A percentile compares a stretch with the other conserved stretches of the same genome.
Evolutionary conservation across 2,329 filamentous ascomycete genomes (phyloP).

Genomic region (Cladosporium sphaerospermum): DNA sequence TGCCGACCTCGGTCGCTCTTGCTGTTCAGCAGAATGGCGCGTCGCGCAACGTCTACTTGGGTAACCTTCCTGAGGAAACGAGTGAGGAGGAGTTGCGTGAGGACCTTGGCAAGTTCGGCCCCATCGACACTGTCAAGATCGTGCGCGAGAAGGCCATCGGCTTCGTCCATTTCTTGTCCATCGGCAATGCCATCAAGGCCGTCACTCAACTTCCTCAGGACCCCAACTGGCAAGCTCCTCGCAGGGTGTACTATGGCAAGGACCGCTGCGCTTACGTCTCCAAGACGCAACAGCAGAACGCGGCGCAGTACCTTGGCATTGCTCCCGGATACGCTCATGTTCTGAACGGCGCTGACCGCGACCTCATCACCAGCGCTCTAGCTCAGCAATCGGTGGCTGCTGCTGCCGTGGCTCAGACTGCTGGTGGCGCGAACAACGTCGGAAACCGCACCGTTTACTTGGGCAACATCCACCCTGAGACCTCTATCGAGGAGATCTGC

Average conservation of each 20-base stretch:
- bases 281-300: slow-evolving; percentile 99
- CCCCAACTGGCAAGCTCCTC: slow-evolving; percentile 90
- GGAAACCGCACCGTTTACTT: slow-evolving; percentile 97
- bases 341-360: slow-evolving; percentile 89
- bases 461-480: slow-evolving; percentile 97
- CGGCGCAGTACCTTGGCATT: slow-evolving; percentile 94
- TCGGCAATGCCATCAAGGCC: slow-evolving; percentile 96
- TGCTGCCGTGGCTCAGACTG: slow-evolving; percentile 90
- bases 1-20: slow-evolving; percentile 93
- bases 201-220: slow-evolving; percentile 95
- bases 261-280: slow-evolving; percentile 97
- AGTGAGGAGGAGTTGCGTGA: slow-evolving; percentile 88
- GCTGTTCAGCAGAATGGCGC: slow-evolving; percentile 96
- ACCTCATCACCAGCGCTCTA: slow-evolving; percentile 91
- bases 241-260: slow-evolving; percentile 97
- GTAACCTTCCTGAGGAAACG: slow-evolving; percentile 85
- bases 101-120: slow-evolving; percentile 91
- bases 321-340: slow-evolving; percentile 95
- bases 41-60: slow-evolving; percentile 93
- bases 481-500: slow-evolving; percentile 98
- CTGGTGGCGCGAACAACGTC: slow-evolving; percentile 93
- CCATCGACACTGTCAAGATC: slow-evolving; percentile 95
- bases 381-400: slow-evolving; percentile 97
- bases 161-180: slow-evolving; percentile 95
- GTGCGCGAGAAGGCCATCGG: slow-evolving; percentile 97